These are phyloP conservation scores for Oryza brachyantha DNA, from an alignment of 176 grass and related monocot species.

Conservation along the genomic window DNA sequence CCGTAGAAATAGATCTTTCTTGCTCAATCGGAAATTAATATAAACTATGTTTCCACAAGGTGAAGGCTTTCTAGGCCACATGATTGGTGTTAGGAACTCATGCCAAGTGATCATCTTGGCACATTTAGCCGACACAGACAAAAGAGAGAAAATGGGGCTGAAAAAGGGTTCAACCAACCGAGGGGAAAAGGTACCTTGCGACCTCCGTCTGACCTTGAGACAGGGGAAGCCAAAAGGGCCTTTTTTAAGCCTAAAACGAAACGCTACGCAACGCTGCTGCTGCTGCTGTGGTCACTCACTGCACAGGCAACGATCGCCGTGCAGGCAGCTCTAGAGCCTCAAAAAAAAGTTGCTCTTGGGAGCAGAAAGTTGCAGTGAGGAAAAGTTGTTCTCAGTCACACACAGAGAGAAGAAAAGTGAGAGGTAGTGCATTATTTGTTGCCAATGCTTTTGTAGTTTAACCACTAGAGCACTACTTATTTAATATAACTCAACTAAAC, in stretches of 20 bases:
- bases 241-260: slow-evolving; percentile 11
- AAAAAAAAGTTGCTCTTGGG: background rate
- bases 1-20: too few relatives aligned
- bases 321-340: slow-evolving; percentile 22
- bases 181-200: slow-evolving; percentile 7
- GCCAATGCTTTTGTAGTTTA: background rate
- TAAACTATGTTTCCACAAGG: background rate
- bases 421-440: background rate
- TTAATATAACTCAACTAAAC: too few relatives aligned
- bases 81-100: background rate
- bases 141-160: background rate
- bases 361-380: background rate
- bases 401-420: too few relatives aligned
- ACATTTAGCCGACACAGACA: background rate
- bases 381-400: too few relatives aligned
- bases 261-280: too few relatives aligned
- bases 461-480: too few relatives aligned
- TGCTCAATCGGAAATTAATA: background rate
- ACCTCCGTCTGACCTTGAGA: background rate
- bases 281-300: slow-evolving; percentile 6
- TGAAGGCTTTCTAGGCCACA: background rate
- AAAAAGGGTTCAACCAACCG: background rate
- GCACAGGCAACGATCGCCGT: background rate
- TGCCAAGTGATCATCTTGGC: background rate
- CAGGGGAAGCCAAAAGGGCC: slow-evolving; percentile 18